Evolutionary conservation across 2,329 filamentous ascomycete genomes (phyloP), one percentile per base, ranked within the genome.

Genomic region (Fusarium dlaminii): DNA sequence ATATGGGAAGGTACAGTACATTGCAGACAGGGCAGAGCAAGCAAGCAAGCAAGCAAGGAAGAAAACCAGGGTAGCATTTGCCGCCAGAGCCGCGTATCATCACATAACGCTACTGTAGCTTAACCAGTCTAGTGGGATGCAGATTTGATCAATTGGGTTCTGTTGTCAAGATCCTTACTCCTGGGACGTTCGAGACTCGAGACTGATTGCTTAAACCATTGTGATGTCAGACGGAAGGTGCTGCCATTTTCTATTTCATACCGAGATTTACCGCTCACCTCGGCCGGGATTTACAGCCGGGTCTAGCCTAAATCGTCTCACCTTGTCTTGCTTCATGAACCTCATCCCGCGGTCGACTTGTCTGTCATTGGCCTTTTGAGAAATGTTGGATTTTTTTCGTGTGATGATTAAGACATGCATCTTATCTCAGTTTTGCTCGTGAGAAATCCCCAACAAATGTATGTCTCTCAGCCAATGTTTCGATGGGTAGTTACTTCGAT

Each of bases 241-340:
- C 45, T 74, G 56, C 57, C 52, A 73, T 42, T 76, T 55, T 52
- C 14, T 39, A 34, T 22, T 30, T 61, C 32, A 55, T 54, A 63
- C 66, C 66, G 57, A 69, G 46, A 70, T 63, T 37, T 40, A 65
- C 40, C 58, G 39, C 49, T 54, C 63, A 66, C 43, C 58, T 66
- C 60, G 66, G 64, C 70, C 70, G 70, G 75, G 67, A 59, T 68
- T 56, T 18, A 40, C 64, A 77, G 56, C 67, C 67, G 71, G 64
- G 63, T 64, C 74, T 78, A 78, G 68, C 73, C 76, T 66, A 70
- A 77, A 70, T 75, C 40, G 76, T 73, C 76, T 78, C 74, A 78
- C 76, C 76, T 76, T 78, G 68, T 69, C 60, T 66, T 46, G 59
- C 42, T 62, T 54, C 43, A 55, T 46, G 46, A 49, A 68, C 54